Evolutionary conservation across 306 rosid species (phyloP), one percentile per base, ranked within the genome.

Genomic region (Vigna angularis): DNA sequence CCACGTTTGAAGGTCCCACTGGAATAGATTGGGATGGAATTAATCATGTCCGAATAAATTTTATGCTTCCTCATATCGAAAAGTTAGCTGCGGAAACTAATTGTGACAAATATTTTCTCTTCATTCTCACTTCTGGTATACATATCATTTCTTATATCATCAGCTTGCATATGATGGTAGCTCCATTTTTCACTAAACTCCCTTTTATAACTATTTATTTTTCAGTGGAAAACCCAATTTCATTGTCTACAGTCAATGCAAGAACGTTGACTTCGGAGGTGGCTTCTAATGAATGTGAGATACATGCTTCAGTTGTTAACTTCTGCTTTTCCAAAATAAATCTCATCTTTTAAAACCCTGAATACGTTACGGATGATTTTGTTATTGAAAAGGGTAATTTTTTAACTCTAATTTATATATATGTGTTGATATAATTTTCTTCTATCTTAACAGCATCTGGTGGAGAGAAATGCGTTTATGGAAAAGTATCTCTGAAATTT

Each of bases 41-140:
- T 49, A 38, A 81, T 80, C 82, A 70, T 80, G 81, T 86, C 50
- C 80, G 83, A 80, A 94, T 93, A 62, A 82, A 74, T 49, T 90
- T 96, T 79, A 70, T 66, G 55, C 98, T 96, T 30, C 97, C 92
- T 40, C 94, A 88, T 61, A 73, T 81, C 66, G 82, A 76, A 49
- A 93, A 87, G 93, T 86, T 95, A 50, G 89, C 90, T 11, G 48
- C 7, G 61, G 90, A 89, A 69, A 93, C 89, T 64, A 86, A 59
- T 62, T 83, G 90, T 30, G 86, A 87, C 55, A 79, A 91, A 59
- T 80, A 86, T 80, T 83, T 85, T 50, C 78, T 93, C 81, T 76
- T 93, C 83, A 74, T 96, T 63, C 88, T 93, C 77, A 87, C 89
- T 85, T 76, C 84, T 73, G 97, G 99, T 96, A 93, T 73, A 87